phyloP scores from a whole-genome alignment of 2,329 filamentous ascomycete species.

The Colletotrichum paranaense region DNA sequence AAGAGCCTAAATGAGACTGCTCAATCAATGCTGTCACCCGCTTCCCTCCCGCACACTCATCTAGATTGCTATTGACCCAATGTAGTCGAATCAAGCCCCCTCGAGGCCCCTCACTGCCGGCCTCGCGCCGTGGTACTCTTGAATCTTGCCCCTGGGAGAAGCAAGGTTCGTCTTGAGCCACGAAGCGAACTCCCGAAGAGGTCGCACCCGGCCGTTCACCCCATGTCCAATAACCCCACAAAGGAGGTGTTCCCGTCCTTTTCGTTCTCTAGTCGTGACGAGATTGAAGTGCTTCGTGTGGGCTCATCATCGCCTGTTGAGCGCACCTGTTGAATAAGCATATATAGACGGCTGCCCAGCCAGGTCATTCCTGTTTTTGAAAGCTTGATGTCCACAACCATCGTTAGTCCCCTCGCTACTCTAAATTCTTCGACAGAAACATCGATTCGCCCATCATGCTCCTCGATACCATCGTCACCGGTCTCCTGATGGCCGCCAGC shows the following conservation, averaged over 20 bases:
- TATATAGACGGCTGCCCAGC: constrained; percentile 18
- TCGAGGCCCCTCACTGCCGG: constrained; percentile 16
- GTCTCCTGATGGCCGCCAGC: constrained; percentile 42
- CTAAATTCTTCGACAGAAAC: background rate
- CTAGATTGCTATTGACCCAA: constrained; percentile 10
- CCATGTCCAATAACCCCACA: constrained; percentile 5
- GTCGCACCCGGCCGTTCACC: background rate
- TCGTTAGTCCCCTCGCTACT: background rate
- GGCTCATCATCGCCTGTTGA: constrained; percentile 5
- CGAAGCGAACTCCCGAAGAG: constrained; percentile 14
- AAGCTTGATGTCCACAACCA: background rate
- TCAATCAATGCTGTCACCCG: constrained; percentile 4
- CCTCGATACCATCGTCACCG: constrained; percentile 39
- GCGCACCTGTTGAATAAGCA: background rate
- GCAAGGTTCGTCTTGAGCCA: background rate
- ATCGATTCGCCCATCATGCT: constrained; percentile 39
- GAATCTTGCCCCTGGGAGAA: constrained; percentile 12
- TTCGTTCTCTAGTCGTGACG: background rate
- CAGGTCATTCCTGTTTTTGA: background rate
- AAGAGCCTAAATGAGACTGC: constrained; percentile 33
- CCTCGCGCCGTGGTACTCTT: background rate
- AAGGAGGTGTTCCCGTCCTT: constrained; percentile 14
- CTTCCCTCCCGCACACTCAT: constrained; percentile 1
- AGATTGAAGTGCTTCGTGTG: constrained; percentile 30
- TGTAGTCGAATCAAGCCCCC: background rate